Evolutionary conservation across 805 yeast genomes (phyloP).

Genomic region (Candida ulmi): DNA sequence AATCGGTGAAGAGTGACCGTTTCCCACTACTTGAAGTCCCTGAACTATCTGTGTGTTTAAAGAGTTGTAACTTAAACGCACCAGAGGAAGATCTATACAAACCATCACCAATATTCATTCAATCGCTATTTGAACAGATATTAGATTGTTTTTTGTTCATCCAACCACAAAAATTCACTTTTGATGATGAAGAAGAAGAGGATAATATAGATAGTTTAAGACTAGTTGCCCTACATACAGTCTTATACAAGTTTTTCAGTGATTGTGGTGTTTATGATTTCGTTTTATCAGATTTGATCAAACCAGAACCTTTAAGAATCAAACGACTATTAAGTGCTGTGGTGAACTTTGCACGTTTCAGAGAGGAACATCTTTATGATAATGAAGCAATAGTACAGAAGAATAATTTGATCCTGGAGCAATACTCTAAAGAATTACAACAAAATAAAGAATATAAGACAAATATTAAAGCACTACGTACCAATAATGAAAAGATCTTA

Average conservation of each 20-base stretch:
- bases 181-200: constrained; percentile 21
- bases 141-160: constrained; percentile 56
- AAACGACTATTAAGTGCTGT: constrained; percentile 72
- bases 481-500: constrained; percentile 21
- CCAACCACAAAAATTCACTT: constrained; percentile 26
- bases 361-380: constrained; percentile 70
- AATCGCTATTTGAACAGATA: constrained; percentile 52
- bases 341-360: constrained; percentile 77
- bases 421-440: constrained; percentile 37
- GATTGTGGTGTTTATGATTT: constrained; percentile 79
- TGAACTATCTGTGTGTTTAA: constrained; percentile 54
- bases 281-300: constrained; percentile 62
- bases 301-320: constrained; percentile 68
- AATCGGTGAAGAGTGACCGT: constrained; percentile 31
- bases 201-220: constrained; percentile 37
- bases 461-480: constrained; percentile 30
- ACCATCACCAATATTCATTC: constrained; percentile 54
- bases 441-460: constrained; percentile 32
- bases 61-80: constrained; percentile 55
- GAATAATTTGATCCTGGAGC: constrained; percentile 45
- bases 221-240: constrained; percentile 52
- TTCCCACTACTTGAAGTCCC: constrained; percentile 58
- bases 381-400: constrained; percentile 56
- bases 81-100: constrained; percentile 52
- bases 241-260: constrained; percentile 55